Evolutionary conservation across 208 protist species (phyloP).

Genomic region (Angomonas ambiguus): DNA sequence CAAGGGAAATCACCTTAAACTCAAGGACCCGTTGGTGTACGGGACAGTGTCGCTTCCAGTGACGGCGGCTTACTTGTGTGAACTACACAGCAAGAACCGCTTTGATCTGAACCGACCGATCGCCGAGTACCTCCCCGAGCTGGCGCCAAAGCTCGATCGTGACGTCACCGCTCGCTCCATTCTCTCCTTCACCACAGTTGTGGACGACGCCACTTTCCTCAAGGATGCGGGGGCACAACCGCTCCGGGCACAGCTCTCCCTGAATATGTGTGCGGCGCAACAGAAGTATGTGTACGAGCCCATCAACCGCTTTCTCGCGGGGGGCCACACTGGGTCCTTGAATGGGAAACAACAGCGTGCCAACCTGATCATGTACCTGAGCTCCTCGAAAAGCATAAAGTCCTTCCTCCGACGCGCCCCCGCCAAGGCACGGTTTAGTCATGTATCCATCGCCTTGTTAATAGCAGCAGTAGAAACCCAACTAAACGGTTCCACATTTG

Average conservation of each 20-base stretch:
- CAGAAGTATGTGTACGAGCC: slow-evolving; percentile 46
- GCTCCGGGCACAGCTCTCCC: slow-evolving; percentile 19
- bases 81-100: slow-evolving; percentile 56
- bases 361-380: slow-evolving; percentile 63
- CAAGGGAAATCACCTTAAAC: slow-evolving; percentile 78
- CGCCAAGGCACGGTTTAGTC: slow-evolving; percentile 29
- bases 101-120: slow-evolving; percentile 62
- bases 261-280: slow-evolving; percentile 33
- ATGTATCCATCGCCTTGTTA: slow-evolving; percentile 71
- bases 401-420: slow-evolving; percentile 16
- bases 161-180: slow-evolving; percentile 59
- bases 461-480: slow-evolving; percentile 72
- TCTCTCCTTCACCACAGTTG: slow-evolving; percentile 50
- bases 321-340: slow-evolving; percentile 9
- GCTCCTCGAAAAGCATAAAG: slow-evolving; percentile 21
- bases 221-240: slow-evolving; percentile 27
- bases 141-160: slow-evolving; percentile 32
- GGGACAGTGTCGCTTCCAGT: slow-evolving; percentile 62
- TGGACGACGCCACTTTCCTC: slow-evolving; percentile 49
- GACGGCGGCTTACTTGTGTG: slow-evolving; percentile 65
- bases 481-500: slow-evolving; percentile 52
- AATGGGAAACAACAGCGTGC: slow-evolving; percentile 60
- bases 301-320: slow-evolving; percentile 57
- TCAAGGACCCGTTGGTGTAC: slow-evolving; percentile 79
- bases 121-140: slow-evolving; percentile 51